Evolutionary conservation across 176 grass and related monocot genomes (phyloP).

Genomic region (Ensete glaucum): DNA sequence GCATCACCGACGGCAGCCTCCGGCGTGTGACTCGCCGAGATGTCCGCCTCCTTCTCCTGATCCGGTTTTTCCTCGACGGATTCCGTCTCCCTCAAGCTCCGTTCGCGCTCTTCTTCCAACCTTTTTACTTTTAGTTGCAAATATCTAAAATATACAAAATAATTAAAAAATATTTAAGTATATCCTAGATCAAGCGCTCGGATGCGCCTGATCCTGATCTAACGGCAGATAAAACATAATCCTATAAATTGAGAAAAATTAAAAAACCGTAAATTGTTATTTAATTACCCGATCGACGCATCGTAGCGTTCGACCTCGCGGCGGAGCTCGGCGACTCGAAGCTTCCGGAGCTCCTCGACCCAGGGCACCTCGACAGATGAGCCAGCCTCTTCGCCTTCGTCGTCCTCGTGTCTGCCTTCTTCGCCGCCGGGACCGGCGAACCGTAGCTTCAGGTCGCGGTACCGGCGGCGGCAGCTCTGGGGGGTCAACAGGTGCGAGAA

Average conservation of each 20-base stretch:
- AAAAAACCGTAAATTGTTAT: neutral
- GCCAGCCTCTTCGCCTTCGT: constrained; percentile 11
- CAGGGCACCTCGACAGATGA: constrained; percentile 22
- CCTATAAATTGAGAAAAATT: neutral
- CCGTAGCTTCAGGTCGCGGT: constrained; percentile 43
- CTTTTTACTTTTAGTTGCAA: constrained; percentile 66
- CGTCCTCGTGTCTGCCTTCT: neutral
- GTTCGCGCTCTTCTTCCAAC: constrained; percentile 57
- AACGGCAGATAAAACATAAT: constrained; percentile 3
- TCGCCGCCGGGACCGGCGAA: constrained; percentile 27
- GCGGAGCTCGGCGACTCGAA: constrained; percentile 73
- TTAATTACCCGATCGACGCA: constrained; percentile 73
- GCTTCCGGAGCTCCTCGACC: constrained; percentile 65
- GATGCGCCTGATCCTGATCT: constrained; percentile 1
- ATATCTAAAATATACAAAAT: constrained; percentile 48
- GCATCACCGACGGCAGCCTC: constrained; percentile 22
- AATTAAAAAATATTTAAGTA: constrained; percentile 6
- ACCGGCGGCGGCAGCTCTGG: constrained; percentile 40
- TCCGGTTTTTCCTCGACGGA: constrained; percentile 29
- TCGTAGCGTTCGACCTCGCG: constrained; percentile 76
- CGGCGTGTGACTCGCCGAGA: constrained; percentile 11
- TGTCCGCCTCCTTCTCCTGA: constrained; percentile 20
- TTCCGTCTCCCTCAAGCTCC: constrained; percentile 21
- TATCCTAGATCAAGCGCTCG: constrained; percentile 1
- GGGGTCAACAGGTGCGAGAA: constrained; percentile 37